These are phyloP conservation scores for Eucalyptus victrix DNA, from an alignment of 345 rosid genomes.

Conservation along the genomic window DNA sequence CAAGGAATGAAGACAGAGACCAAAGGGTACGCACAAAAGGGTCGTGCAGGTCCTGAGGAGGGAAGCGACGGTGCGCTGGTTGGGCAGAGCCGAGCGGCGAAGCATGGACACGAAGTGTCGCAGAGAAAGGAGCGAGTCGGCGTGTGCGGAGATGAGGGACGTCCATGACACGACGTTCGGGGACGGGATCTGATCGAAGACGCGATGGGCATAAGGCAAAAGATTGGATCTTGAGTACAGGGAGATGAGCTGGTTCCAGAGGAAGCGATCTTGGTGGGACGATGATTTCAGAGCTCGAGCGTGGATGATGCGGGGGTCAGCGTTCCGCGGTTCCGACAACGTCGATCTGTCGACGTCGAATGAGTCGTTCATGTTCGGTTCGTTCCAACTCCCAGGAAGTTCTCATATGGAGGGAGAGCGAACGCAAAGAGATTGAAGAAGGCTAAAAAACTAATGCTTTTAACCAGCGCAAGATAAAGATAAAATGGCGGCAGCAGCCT, in stretches of 20 bases:
- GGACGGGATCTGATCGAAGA: conserved; percentile 24
- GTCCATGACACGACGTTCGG: conserved; percentile 46
- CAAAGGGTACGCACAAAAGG: conserved; percentile 17
- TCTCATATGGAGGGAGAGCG: not conserved
- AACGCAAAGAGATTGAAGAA: not conserved
- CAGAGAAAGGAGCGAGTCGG: conserved; percentile 16
- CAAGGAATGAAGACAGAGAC: conserved; percentile 23
- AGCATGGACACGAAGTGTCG: conserved; percentile 34
- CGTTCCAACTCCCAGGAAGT: not conserved
- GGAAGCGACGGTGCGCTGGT: conserved; percentile 25
- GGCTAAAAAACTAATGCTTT: not conserved
- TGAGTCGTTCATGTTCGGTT: not conserved
- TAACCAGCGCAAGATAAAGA: not conserved
- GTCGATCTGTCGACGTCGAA: not conserved
- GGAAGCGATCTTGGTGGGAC: not conserved
- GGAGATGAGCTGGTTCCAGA: conserved; percentile 19
- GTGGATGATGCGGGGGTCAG: conserved; percentile 29
- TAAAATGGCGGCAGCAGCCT: not conserved
- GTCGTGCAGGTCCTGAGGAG: conserved; percentile 27
- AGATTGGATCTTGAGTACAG: conserved; percentile 20
- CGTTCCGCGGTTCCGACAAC: not conserved
- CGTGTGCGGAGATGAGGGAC: conserved; percentile 23
- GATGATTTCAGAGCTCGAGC: conserved; percentile 18
- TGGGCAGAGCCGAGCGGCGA: conserved; percentile 23
- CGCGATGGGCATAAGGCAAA: conserved; percentile 3